Evolutionary conservation across 177 flowering plant genomes (phyloP).

Genomic region (Telopea speciosissima): DNA sequence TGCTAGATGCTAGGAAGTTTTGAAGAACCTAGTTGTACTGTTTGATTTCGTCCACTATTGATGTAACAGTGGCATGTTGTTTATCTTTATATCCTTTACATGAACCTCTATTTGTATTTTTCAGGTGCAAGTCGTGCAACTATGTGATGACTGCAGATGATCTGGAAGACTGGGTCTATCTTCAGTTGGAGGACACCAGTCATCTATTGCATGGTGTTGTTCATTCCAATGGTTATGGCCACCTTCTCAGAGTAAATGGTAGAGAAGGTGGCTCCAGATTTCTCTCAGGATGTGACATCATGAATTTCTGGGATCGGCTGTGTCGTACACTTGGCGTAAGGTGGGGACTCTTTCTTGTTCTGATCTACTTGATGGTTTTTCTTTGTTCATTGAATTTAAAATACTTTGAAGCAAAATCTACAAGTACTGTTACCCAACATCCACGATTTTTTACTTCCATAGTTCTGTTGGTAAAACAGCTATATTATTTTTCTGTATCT

Average conservation of each 20-base stretch:
- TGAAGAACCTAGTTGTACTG: too few species aligned
- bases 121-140: conserved; percentile 73
- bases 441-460: too few species aligned
- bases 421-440: too few species aligned
- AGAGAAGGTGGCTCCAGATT: conserved; percentile 78
- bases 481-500: too few species aligned
- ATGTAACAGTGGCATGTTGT: not conserved
- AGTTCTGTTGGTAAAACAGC: too few species aligned
- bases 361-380: not conserved
- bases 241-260: conserved; percentile 87
- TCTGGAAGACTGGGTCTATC: conserved; percentile 68
- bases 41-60: not conserved
- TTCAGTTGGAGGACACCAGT: conserved; percentile 59
- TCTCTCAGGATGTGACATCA: conserved; percentile 72
- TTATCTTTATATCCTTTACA: too few species aligned
- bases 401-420: too few species aligned
- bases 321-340: conserved; percentile 69
- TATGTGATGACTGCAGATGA: conserved; percentile 56
- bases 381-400: not conserved
- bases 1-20: too few species aligned
- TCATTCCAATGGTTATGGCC: conserved; percentile 91
- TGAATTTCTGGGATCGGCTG: conserved; percentile 91
- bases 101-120: too few species aligned
- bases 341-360: conserved; percentile 29
- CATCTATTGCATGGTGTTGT: conserved; percentile 87